These are phyloP conservation scores for Fusarium phyllophilum DNA, from an alignment of 2,329 filamentous ascomycete species.

Conservation along the genomic window DNA sequence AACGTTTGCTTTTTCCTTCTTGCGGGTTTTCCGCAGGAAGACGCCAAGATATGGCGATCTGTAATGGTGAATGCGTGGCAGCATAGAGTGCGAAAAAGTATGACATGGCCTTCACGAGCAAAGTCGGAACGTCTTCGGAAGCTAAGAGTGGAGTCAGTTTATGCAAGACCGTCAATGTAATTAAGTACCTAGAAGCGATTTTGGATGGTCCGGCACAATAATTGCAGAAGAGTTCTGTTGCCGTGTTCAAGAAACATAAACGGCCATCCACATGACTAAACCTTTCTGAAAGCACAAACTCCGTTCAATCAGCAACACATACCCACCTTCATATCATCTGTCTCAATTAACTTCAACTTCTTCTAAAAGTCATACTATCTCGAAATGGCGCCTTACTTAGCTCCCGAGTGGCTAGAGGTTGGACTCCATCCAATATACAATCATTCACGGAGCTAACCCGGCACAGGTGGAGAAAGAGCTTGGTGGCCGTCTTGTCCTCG, in stretches of 20 bases:
- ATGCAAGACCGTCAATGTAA: too few species aligned
- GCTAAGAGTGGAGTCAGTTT: neutral
- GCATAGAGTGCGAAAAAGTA: too few species aligned
- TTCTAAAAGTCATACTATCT: fast-evolving
- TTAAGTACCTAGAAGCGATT: fast-evolving
- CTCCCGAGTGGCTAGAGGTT: neutral
- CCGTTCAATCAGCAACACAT: neutral
- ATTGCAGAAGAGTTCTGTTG: neutral
- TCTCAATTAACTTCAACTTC: fast-evolving
- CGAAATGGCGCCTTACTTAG: neutral
- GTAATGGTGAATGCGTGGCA: too few species aligned
- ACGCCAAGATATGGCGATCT: too few species aligned
- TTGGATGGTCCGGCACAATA: neutral
- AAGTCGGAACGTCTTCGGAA: neutral
- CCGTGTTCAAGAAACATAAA: neutral
- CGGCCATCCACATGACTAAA: neutral
- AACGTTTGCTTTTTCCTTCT: too few species aligned
- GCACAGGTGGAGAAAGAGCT: neutral
- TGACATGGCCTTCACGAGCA: too few species aligned
- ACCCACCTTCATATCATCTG: neutral
- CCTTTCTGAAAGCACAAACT: fast-evolving
- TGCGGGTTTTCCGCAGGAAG: too few species aligned
- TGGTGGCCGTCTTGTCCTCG: neutral
- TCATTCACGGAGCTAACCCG: fast-evolving
- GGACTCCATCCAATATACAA: fast-evolving